Evolutionary conservation across 768 basidiomycete species (phyloP), one percentile per base, ranked within the genome.

Genomic region (Cystobasidium ongulense): DNA sequence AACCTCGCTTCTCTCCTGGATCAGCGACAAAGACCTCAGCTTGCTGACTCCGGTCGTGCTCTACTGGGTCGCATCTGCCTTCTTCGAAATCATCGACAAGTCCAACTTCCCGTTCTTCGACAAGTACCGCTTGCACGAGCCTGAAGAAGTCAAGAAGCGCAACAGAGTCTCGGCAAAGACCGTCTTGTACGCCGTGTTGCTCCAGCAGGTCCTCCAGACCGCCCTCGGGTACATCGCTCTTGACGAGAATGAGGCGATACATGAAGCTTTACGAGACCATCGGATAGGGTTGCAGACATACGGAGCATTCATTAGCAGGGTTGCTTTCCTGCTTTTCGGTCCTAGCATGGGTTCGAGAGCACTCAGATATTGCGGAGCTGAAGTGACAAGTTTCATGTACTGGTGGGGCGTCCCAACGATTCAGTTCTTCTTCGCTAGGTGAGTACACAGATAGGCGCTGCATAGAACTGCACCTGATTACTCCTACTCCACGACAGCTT

Each of bases 181-280:
- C 74, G 95, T 99, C 74, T 78, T 95, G 39, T 81, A 83, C 76
- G 90, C 91, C 0, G 94, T 99, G 67, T 63, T 95, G 10, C 76
- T 92, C 54, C 96, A 99, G 80, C 96, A 99, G 74, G 78, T 85
- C 23, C 78, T 96, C 4, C 96, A 98, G 82, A 95, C 92, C 0
- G 73, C 82, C 0, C 81, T 96, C 13, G 96, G 91, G 0, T 80
- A 85, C 13, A 90, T 88, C 87, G 76, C 95, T 62, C 83, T 85
- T 15, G 84, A 86, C 25, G 82, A 81, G 35, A 23, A 43, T 2
- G 76, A 79, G 41, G 54, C 72, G 41, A 74, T 81, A 35, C 67
- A 76, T 17, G 78, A 81, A 74, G 76, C 80, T 7, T 78, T 74
- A 29, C 75, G 76, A 54, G 80, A 82, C 75, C 79, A 81, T 72